Base-by-base conservation (phyloP, 1,284 basidiomycete species). In the Ceratobasidium sp. region DNA sequence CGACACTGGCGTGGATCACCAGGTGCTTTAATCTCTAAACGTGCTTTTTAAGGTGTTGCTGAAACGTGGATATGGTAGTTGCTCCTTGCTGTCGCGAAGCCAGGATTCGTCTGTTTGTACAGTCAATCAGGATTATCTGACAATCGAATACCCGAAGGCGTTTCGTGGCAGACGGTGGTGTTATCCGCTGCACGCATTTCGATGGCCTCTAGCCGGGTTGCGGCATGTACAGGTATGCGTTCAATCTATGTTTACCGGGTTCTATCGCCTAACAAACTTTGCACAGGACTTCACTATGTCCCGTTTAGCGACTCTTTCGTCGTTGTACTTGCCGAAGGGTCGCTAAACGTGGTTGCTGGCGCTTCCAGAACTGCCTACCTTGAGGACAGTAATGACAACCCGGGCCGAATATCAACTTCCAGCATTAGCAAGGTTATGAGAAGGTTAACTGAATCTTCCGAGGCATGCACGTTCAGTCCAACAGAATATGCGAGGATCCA, bases 261-360 rank as follows among this genome's bases (percentile, higher is more conserved):
- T 74, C 86, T 86, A 1, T 83, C 15, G 29, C 25, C 25, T 29
- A 29, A 49, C 44, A 51, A 1, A 57, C 17, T 46, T 51, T 49
- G 88, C 25, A 87, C 90, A 32, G 92, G 93, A 0, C 81, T 92
- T 44, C 82, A 85, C 29, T 91, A 92, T 81, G 79, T 88, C 19
- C 81, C 78, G 1, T 81, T 83, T 15, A 83, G 83, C 59, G 92
- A 93, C 80, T 76, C 83, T 2, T 83, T 92, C 51, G 76, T 92
- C 19, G 77, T 93, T 44, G 85, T 88, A 6, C 85, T 94, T 13
- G 86, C 87, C 61, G 92, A 94, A 80, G 92, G 93, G 2, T 90
- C 91, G 8, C 86, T 92, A 79, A 89, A 91, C 81, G 86, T 87
- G 61, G 81, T 93, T 73, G 85, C 87, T 77, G 81, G 85, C 68